Evolutionary conservation across 768 basidiomycete species (phyloP).

Genomic region (Mycena vitilis): DNA sequence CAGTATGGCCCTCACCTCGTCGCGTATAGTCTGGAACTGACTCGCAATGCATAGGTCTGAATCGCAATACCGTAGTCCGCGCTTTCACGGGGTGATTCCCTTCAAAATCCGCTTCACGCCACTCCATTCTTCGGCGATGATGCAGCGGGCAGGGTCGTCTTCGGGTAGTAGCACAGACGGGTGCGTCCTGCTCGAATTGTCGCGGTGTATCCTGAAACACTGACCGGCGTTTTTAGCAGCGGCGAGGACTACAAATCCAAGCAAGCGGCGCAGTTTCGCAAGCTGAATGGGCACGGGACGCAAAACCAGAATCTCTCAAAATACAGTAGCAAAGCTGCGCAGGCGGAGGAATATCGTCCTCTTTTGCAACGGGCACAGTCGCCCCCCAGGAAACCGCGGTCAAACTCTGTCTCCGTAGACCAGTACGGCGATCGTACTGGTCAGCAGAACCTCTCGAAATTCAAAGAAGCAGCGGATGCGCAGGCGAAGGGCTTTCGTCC

Average conservation of each 20-base stretch:
- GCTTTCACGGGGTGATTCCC: not conserved
- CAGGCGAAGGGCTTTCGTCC: conserved; percentile 14
- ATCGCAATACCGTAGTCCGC: not conserved
- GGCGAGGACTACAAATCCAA: conserved; percentile 21
- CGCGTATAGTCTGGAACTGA: not conserved
- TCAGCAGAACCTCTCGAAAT: too few species aligned
- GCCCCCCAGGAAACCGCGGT: conserved; percentile 13
- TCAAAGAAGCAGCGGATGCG: conserved; percentile 21
- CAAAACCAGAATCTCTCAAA: not conserved
- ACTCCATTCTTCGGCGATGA: not conserved
- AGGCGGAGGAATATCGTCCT: conserved; percentile 8
- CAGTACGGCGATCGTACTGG: not conserved
- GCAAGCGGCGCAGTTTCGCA: conserved; percentile 20
- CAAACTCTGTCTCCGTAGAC: not conserved
- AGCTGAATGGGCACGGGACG: not conserved
- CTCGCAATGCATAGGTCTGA: not conserved
- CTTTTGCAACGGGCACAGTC: not conserved
- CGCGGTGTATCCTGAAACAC: not conserved
- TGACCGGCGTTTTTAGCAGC: not conserved
- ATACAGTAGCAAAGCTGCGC: conserved; percentile 31
- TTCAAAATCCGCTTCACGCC: not conserved
- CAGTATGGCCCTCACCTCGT: not conserved
- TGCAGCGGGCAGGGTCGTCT: conserved; percentile 20
- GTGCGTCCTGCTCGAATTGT: conserved; percentile 12
- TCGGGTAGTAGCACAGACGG: conserved; percentile 32